A percentile compares a stretch with the other conserved stretches of the same genome.
Conservation (phyloP, 805 yeast genomes). For the Kazachstania taianensis region DNA sequence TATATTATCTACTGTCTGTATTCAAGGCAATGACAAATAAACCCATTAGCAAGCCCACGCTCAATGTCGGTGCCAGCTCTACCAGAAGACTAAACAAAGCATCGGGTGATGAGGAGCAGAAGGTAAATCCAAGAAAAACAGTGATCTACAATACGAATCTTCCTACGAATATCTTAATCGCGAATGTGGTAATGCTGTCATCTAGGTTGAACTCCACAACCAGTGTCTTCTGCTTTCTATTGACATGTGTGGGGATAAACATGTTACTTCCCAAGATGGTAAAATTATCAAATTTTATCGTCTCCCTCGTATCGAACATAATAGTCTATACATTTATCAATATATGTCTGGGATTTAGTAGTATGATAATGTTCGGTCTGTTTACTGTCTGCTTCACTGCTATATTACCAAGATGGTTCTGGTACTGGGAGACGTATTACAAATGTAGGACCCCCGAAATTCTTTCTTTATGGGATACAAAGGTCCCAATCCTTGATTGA, state of each 20-base stretch:
- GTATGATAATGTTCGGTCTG: constrained; percentile 13
- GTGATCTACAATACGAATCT: constrained; percentile 51
- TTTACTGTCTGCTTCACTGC: constrained; percentile 14
- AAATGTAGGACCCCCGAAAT: constrained; percentile 11
- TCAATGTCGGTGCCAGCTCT: no score
- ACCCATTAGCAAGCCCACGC: constrained; percentile 3
- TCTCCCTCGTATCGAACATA: constrained; percentile 14
- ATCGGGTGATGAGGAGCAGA: constrained; percentile 2
- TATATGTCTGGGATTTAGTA: constrained; percentile 15
- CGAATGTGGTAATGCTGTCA: constrained; percentile 82
- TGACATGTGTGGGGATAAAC: constrained; percentile 33
- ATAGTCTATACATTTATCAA: constrained; percentile 20
- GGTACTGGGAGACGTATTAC: constrained; percentile 25
- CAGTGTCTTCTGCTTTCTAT: constrained; percentile 73
- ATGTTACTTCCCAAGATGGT: constrained; percentile 23
- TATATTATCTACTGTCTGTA: constrained; percentile 43
- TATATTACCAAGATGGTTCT: constrained; percentile 22
- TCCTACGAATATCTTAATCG: constrained; percentile 72
- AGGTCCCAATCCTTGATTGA: constrained; percentile 11
- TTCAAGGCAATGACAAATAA: constrained; percentile 8
- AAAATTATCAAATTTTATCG: constrained; percentile 9
- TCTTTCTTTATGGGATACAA: constrained; percentile 15
- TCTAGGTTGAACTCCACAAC: constrained; percentile 70
- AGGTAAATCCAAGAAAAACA: constrained; percentile 4
- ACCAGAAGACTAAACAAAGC: background rate